These are phyloP conservation scores for Sonneratia caseolaris DNA, from an alignment of 345 rosid species.

Conservation along the genomic window DNA sequence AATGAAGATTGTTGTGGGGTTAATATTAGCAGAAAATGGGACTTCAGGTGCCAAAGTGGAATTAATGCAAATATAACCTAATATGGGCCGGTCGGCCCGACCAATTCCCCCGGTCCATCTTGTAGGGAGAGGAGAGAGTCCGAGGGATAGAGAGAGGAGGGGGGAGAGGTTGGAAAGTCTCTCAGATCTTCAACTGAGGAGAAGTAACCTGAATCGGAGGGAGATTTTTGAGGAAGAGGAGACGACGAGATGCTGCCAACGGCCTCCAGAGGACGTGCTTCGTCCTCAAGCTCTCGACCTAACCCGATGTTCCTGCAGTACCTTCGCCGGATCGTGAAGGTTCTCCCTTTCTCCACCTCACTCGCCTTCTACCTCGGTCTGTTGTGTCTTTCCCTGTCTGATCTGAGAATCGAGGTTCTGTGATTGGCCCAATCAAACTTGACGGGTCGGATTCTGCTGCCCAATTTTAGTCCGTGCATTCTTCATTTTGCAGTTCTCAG, in stretches of 20 bases:
- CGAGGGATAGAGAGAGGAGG: background rate
- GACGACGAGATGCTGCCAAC: conserved; percentile 63
- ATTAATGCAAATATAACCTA: background rate
- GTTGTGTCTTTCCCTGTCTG: background rate
- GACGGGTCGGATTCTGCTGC: background rate
- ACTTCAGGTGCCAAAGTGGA: background rate
- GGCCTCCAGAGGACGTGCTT: conserved; percentile 61
- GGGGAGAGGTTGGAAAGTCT: background rate
- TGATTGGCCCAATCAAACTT: background rate
- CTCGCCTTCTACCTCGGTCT: conserved; percentile 22
- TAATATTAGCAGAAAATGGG: background rate
- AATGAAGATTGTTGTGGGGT: background rate
- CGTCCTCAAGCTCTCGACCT: conserved; percentile 65
- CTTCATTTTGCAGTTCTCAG: background rate
- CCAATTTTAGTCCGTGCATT: background rate
- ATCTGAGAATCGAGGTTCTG: background rate
- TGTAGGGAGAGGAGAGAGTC: conserved; percentile 11
- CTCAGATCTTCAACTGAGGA: conserved; percentile 4
- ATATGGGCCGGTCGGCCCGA: conserved; percentile 3
- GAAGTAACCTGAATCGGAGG: background rate
- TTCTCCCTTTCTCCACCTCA: conserved; percentile 18
- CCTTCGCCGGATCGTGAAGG: conserved; percentile 97
- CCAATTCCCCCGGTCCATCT: background rate
- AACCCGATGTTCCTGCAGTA: conserved; percentile 65
- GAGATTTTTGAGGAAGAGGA: background rate